Evolutionary conservation across 306 rosid species (phyloP).

Genomic region (Urtica urens): DNA sequence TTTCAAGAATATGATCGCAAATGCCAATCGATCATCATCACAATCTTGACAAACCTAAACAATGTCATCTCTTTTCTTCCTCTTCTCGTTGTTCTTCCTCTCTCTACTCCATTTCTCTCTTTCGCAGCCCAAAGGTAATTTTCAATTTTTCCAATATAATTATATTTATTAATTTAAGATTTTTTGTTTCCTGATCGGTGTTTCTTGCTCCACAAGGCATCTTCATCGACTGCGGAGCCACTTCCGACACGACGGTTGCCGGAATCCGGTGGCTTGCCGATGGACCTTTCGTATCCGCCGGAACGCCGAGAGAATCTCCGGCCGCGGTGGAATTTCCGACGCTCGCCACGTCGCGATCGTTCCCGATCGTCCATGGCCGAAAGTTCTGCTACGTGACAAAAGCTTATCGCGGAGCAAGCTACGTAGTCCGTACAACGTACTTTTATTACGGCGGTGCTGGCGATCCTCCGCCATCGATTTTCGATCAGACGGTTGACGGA

Average conservation of each 20-base stretch:
- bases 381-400: constrained; percentile 57
- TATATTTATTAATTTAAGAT: not conserved
- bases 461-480: constrained; percentile 56
- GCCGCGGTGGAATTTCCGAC: constrained; percentile 17
- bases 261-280: constrained; percentile 58
- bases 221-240: constrained; percentile 54
- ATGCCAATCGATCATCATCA: too few species aligned
- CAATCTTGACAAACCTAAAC: too few species aligned
- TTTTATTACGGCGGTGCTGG: constrained; percentile 66
- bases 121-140: constrained; percentile 41
- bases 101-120: constrained; percentile 24
- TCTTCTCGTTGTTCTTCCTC: constrained; percentile 15
- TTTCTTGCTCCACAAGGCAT: constrained; percentile 17
- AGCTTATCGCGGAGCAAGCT: constrained; percentile 42
- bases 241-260: constrained; percentile 11
- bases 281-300: constrained; percentile 26
- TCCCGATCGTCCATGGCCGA: constrained; percentile 27
- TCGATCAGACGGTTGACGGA: constrained; percentile 84
- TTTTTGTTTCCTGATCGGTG: not conserved
- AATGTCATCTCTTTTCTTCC: constrained; percentile 25
- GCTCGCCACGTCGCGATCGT: constrained; percentile 57
- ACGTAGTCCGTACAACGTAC: constrained; percentile 59
- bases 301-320: constrained; percentile 32
- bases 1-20: not conserved
- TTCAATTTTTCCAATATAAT: not conserved